Evolutionary conservation across 768 basidiomycete species (phyloP), one percentile per base, ranked within the genome.

Genomic region (Gyrodon lividus): DNA sequence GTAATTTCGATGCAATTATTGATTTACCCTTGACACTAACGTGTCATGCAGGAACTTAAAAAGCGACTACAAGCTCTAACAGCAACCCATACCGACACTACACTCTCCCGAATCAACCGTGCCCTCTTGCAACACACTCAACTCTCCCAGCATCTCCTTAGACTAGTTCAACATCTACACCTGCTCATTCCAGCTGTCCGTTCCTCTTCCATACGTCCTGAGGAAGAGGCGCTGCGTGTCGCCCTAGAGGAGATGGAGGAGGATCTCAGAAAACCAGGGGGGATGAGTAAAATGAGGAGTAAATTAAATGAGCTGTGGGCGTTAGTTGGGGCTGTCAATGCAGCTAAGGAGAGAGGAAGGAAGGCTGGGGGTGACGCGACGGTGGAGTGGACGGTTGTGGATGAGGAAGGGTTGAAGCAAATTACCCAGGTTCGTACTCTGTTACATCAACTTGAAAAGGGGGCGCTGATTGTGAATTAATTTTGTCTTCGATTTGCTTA

Each of bases 261-360:
- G 47, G 89, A 92, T 64, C 63, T 92, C 53, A 79, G 80, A 37
- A 59, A 71, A 49, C 74, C 72, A 0, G 77, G 77, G 2, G 77
- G 72, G 10, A 68, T 74, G 63, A 81, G 86, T 46, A 70, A 86
- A 61, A 74, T 87, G 70, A 78, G 81, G 30, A 83, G 83, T 39
- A 89, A 87, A 62, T 63, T 90, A 61, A 89, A 88, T 56, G 92
- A 93, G 63, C 71, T 94, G 23, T 94, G 92, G 92, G 89, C 89
- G 14, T 72, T 89, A 13, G 78, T 93, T 8, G 89, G 89, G 4
- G 83, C 87, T 40, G 73, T 92, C 16, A 79, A 79, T 47, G 78
- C 78, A 7, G 77, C 81, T 23, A 71, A 77, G 58, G 83, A 86
- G 60, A 68, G 75, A 37, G 77, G 74, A 42, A 67, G 72, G 52